phyloP scores from a whole-genome alignment of 257 asterid species.

The Nicotiana noctiflora region DNA sequence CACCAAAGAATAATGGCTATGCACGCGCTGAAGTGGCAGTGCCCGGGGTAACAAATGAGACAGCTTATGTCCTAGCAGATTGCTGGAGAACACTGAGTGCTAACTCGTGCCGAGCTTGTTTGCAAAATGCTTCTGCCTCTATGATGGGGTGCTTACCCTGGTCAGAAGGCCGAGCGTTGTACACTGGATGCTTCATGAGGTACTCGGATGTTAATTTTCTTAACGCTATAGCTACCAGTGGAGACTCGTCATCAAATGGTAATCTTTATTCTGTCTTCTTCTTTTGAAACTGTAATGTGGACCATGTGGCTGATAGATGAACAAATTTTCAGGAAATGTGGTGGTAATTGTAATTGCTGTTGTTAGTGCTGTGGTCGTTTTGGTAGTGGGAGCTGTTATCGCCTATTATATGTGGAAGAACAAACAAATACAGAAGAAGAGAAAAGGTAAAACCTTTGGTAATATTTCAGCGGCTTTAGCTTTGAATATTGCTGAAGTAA shows the following conservation, averaged over 20 bases:
- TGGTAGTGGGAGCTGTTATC: constrained; percentile 37
- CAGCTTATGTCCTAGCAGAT: constrained; percentile 35
- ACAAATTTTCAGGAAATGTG: constrained; percentile 38
- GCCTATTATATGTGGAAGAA: constrained; percentile 51
- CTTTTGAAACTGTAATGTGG: background rate
- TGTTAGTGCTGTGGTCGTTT: constrained; percentile 47
- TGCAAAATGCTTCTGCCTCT: constrained; percentile 32
- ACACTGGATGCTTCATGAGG: constrained; percentile 44
- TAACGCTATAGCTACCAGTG: constrained; percentile 30
- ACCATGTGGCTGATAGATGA: background rate
- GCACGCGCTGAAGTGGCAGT: constrained; percentile 23
- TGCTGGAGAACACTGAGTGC: constrained; percentile 36
- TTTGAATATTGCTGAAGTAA: background rate
- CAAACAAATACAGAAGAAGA: constrained; percentile 50
- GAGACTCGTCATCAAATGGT: constrained; percentile 54
- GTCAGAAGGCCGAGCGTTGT: constrained; percentile 39
- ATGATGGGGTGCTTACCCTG: constrained; percentile 38
- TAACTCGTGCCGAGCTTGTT: constrained; percentile 29
- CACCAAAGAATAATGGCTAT: constrained; percentile 22
- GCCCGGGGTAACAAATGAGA: constrained; percentile 22
- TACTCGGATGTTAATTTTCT: constrained; percentile 40
- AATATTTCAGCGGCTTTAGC: background rate
- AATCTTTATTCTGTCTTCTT: background rate
- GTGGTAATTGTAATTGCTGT: constrained; percentile 38
- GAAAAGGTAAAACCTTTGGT: constrained; percentile 46